These are phyloP conservation scores for Monilinia aucupariae DNA, from an alignment of 2,329 filamentous ascomycete genomes.

Conservation along the genomic window DNA sequence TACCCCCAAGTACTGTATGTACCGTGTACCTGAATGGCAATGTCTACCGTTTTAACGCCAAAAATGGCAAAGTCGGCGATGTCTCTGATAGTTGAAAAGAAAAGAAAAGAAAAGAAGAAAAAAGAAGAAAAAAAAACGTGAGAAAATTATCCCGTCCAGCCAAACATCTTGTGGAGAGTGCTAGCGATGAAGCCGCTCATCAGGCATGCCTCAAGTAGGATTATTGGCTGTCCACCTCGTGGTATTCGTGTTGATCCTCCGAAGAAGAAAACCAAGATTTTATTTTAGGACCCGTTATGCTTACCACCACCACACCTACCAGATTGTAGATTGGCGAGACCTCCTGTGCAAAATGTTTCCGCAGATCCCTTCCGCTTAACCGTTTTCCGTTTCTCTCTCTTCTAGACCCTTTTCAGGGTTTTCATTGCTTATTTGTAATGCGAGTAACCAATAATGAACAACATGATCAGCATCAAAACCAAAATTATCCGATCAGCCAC, in stretches of 20 bases:
- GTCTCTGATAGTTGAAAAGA: not conserved
- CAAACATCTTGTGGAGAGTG: not conserved
- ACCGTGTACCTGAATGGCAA: not conserved
- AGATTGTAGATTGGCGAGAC: slow-evolving; percentile 19
- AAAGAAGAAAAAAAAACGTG: not conserved
- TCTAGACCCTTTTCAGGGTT: slow-evolving; percentile 14
- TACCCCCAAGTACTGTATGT: no score
- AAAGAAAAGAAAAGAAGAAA: not conserved
- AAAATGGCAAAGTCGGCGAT: slow-evolving; percentile 8
- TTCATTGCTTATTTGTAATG: not conserved
- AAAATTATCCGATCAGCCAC: slow-evolving; percentile 1
- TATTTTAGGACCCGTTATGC: slow-evolving; percentile 14
- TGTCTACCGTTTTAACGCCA: slow-evolving; percentile 12
- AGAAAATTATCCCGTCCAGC: not conserved
- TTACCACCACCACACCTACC: slow-evolving; percentile 4
- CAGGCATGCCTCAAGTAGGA: slow-evolving; percentile 6
- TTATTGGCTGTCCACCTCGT: slow-evolving; percentile 9
- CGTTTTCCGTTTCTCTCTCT: slow-evolving; percentile 15
- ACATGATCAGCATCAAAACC: slow-evolving; percentile 5
- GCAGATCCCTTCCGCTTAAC: slow-evolving; percentile 17
- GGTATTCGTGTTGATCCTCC: slow-evolving; percentile 5
- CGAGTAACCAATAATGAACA: slow-evolving; percentile 15
- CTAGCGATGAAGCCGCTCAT: slow-evolving; percentile 3
- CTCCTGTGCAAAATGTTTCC: slow-evolving; percentile 9
- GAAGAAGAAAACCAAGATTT: slow-evolving; percentile 7